Conservation (phyloP, 1,284 basidiomycete genomes). For the Mycosarcoma mackinlayi region DNA sequence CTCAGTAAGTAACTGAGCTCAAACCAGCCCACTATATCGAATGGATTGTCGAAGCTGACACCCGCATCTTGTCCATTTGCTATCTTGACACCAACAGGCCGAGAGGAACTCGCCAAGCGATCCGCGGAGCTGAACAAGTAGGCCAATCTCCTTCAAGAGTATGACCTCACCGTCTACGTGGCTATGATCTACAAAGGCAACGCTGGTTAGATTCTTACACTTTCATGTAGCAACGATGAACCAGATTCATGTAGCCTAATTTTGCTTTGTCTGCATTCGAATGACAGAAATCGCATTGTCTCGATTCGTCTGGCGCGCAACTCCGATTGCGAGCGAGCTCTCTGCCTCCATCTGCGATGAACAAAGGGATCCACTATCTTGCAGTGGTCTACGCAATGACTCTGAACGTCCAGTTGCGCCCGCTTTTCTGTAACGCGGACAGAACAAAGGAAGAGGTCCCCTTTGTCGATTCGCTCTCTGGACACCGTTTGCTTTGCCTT, state of each 20-base stretch:
- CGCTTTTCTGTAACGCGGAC: not conserved
- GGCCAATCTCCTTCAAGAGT: too few species aligned
- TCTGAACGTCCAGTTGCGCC: not conserved
- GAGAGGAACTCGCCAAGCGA: slow-evolving; percentile 54
- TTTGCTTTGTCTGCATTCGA: slow-evolving; percentile 9
- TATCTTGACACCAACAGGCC: slow-evolving; percentile 11
- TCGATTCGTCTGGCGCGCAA: not conserved
- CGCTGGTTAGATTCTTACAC: too few species aligned
- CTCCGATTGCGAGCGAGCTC: not conserved
- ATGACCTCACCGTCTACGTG: too few species aligned
- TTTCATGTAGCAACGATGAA: not conserved
- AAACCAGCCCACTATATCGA: too few species aligned
- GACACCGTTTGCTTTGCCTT: not conserved
- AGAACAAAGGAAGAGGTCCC: not conserved
- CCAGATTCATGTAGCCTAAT: slow-evolving; percentile 16
- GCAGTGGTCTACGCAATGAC: too few species aligned
- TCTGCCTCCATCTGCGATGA: slow-evolving; percentile 2
- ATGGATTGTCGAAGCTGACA: slow-evolving; percentile 1
- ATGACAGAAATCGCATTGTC: not conserved
- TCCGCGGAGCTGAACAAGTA: slow-evolving; percentile 58
- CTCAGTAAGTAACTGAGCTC: slow-evolving; percentile 45
- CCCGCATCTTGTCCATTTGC: not conserved
- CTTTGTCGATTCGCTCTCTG: not conserved
- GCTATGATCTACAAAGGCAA: too few species aligned
- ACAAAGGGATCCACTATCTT: too few species aligned